Base-by-base conservation (phyloP, 139 green algal species). In the Bryopsis sp. region DNA sequence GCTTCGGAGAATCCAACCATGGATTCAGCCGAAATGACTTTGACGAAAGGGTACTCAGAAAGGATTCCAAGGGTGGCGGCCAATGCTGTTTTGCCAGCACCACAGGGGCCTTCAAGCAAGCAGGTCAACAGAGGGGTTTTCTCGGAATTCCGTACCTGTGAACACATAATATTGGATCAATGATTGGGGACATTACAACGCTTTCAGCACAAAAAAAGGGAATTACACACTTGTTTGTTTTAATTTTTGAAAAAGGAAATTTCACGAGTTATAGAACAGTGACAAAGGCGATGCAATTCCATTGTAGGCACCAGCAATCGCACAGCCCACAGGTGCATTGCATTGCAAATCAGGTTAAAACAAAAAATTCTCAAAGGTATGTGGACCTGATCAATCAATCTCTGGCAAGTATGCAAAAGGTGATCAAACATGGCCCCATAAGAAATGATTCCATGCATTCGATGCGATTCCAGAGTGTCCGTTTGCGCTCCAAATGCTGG, bases 61-160 rank as follows among this genome's bases (percentile, higher is more conserved):
- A 93, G 84, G 2, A 96, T 82, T 1, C 86, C 92, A 7, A 94
- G 48, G 1, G 85, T 88, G 34, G 94, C 87, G 8, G 94, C 94
- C 28, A 99, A 82, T 2, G 94, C 94, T 3, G 89, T 96, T 77
- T 98, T 99, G 65, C 94, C 94, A 26, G 78, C 86, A 39, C 94
- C 94, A 0, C 68, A 26, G 0, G 83, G 77, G 0, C 93, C 93
- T 68, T 97, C 91, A 31, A 99, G 79, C 36, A 98, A 68, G 39
- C 81, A 87, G 2, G 85, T 89, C 15, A 98, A 57, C 71, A 98
- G 70, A 5, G 90, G 90, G 11, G 90, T 98, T 69, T 90, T 86
- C 2, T 87, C 87, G 72, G 84, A 92, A 39, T 71, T 74, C 26
- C 76, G 38, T 2, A 93, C 89, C 82, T 95, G 73, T 15, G 35